Conservation (phyloP, 352 stramenopile genomes). For the Elongisporangium anandrum region DNA sequence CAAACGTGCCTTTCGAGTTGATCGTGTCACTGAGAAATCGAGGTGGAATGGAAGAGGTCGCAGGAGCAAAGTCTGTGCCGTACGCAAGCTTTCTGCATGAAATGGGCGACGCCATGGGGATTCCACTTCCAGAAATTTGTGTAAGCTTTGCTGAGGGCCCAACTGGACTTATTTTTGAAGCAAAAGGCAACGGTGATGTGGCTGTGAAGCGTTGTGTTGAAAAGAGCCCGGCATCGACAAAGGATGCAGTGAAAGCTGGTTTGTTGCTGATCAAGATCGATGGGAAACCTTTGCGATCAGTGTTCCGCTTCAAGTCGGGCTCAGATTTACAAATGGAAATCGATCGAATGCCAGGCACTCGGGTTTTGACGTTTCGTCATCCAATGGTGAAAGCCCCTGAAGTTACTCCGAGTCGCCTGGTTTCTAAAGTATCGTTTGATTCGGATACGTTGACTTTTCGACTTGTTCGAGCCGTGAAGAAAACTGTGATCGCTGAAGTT, state of each 20-base stretch:
- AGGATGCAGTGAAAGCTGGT: slow-evolving; percentile 64
- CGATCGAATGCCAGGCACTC: slow-evolving; percentile 37
- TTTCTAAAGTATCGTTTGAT: slow-evolving; percentile 44
- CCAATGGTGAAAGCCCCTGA: slow-evolving; percentile 46
- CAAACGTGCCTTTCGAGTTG: slow-evolving; percentile 68
- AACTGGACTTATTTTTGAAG: slow-evolving; percentile 58
- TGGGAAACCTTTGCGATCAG: slow-evolving; percentile 42
- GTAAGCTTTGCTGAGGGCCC: slow-evolving; percentile 60
- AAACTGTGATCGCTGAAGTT: slow-evolving; percentile 52
- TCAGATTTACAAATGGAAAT: slow-evolving; percentile 53
- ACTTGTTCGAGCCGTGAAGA: slow-evolving; percentile 63
- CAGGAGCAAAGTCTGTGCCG: slow-evolving; percentile 22
- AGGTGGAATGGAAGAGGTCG: slow-evolving; percentile 40
- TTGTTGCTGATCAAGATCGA: slow-evolving; percentile 73
- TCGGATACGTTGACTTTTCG: slow-evolving; percentile 64
- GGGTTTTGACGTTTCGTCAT: slow-evolving; percentile 80
- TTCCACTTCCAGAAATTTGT: slow-evolving; percentile 80
- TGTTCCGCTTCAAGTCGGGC: slow-evolving; percentile 45
- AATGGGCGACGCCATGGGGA: slow-evolving; percentile 66
- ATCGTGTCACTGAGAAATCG: slow-evolving; percentile 77
- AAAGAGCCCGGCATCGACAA: slow-evolving; percentile 56
- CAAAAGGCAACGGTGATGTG: slow-evolving; percentile 34
- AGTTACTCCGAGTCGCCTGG: slow-evolving; percentile 47
- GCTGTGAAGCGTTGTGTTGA: slow-evolving; percentile 34
- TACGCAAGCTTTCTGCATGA: slow-evolving; percentile 58